Conservation (phyloP, 169 alveolate species). For the Miamiensis avidus region DNA sequence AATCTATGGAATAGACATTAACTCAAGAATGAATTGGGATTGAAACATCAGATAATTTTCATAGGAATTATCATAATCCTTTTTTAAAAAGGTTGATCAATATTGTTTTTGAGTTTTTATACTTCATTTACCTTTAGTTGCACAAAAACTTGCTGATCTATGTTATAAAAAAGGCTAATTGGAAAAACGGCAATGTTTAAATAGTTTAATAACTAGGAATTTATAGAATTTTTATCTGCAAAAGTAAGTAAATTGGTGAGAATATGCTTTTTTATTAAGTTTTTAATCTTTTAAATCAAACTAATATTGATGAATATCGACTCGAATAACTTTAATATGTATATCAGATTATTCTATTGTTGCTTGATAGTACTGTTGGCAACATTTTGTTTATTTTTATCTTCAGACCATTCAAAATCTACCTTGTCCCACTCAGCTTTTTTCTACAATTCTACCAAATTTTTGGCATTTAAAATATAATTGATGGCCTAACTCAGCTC, state of each 20-base stretch:
- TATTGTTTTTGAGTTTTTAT: too few relatives aligned
- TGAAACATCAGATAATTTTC: background rate
- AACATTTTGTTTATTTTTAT: too few relatives aligned
- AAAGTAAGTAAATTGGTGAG: background rate
- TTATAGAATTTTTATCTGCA: too few relatives aligned
- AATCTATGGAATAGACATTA: slow-evolving; percentile 9
- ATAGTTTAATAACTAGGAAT: background rate
- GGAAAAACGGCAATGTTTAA: background rate
- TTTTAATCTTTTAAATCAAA: too few relatives aligned
- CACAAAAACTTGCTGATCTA: background rate
- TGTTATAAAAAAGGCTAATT: too few relatives aligned
- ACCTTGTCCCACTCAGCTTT: too few relatives aligned
- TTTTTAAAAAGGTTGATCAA: too few relatives aligned
- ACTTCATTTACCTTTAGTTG: background rate
- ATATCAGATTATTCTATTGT: background rate
- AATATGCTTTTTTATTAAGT: background rate
- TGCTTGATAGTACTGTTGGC: too few relatives aligned
- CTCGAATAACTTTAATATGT: background rate
- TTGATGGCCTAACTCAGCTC: background rate
- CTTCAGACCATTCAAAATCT: too few relatives aligned
- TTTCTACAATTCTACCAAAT: background rate
- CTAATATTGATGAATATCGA: too few relatives aligned
- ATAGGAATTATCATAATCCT: slow-evolving; percentile 1
- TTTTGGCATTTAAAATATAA: background rate
- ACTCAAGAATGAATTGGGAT: background rate